Evolutionary conservation across 139 green algal species (phyloP).

Genomic region (Protoeuglena noctilucae): DNA sequence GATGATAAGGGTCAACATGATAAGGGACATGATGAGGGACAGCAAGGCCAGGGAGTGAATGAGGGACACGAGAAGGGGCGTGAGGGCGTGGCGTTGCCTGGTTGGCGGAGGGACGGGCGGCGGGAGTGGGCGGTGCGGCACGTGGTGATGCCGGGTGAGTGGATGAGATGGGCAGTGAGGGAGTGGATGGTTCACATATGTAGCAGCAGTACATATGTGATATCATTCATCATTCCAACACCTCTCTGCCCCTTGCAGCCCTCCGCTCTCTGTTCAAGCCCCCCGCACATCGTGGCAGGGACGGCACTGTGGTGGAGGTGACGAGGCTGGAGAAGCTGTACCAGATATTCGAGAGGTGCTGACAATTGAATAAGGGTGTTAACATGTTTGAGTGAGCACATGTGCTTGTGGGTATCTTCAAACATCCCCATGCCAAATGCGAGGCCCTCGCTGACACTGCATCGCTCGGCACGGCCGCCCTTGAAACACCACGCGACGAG

Average conservation of each 20-base stretch:
- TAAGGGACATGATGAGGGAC: neutral
- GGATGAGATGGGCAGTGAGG: conserved; percentile 14
- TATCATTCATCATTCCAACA: no score
- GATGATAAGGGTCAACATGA: neutral
- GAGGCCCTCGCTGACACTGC: no score
- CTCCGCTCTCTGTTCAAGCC: conserved; percentile 26
- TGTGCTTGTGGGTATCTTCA: no score
- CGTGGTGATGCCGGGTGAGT: conserved; percentile 15
- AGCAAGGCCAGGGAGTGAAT: neutral
- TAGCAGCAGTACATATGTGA: no score
- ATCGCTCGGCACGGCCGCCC: no score
- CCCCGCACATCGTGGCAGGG: conserved; percentile 17
- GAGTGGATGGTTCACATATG: no score
- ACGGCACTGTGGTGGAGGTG: conserved; percentile 61
- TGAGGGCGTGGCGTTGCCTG: conserved; percentile 1
- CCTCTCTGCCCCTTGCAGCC: no score
- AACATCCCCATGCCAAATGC: no score
- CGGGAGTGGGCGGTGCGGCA: conserved; percentile 20
- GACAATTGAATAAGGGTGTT: no score
- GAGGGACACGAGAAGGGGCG: neutral
- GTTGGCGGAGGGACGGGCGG: conserved; percentile 7
- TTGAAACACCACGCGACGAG: no score
- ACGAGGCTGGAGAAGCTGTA: conserved; percentile 74
- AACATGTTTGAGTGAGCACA: no score
- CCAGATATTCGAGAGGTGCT: conserved; percentile 82